phyloP scores from a whole-genome alignment of 345 rosid genomes.

The Psidium guajava region DNA sequence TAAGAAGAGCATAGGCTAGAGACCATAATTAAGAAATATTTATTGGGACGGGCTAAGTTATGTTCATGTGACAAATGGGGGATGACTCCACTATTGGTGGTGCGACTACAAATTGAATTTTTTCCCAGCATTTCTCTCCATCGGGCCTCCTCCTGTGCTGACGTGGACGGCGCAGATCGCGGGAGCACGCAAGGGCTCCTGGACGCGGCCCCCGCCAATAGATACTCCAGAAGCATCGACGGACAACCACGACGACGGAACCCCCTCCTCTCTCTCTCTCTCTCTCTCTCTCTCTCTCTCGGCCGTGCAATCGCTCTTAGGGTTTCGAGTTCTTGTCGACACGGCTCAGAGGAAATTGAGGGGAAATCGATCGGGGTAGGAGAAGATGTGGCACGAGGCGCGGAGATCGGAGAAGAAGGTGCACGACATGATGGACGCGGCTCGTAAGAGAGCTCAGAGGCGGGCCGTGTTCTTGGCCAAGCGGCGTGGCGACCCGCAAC shows the following conservation, averaged over 20 bases:
- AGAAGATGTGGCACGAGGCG: conserved; percentile 97
- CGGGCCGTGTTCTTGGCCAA: conserved; percentile 81
- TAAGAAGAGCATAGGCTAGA: background rate
- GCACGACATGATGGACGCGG: conserved; percentile 99
- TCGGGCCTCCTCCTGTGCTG: background rate
- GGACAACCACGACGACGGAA: background rate
- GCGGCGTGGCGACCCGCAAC: conserved; percentile 93
- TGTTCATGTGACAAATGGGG: background rate
- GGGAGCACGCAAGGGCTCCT: background rate
- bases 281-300: background rate
- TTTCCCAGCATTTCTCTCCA: background rate
- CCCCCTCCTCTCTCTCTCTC: background rate
- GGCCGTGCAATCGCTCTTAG: background rate
- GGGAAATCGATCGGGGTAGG: background rate
- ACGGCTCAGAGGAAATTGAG: background rate
- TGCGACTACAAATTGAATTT: background rate
- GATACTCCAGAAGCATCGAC: background rate
- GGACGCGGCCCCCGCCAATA: background rate
- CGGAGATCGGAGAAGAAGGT: conserved; percentile 96
- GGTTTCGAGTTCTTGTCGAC: background rate
- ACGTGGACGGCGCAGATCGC: background rate
- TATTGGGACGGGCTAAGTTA: background rate
- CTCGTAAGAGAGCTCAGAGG: conserved; percentile 92
- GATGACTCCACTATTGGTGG: background rate
- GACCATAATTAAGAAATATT: background rate